Evolutionary conservation across 2,329 filamentous ascomycete genomes (phyloP).

Genomic region (Penicillium capsulatum): DNA sequence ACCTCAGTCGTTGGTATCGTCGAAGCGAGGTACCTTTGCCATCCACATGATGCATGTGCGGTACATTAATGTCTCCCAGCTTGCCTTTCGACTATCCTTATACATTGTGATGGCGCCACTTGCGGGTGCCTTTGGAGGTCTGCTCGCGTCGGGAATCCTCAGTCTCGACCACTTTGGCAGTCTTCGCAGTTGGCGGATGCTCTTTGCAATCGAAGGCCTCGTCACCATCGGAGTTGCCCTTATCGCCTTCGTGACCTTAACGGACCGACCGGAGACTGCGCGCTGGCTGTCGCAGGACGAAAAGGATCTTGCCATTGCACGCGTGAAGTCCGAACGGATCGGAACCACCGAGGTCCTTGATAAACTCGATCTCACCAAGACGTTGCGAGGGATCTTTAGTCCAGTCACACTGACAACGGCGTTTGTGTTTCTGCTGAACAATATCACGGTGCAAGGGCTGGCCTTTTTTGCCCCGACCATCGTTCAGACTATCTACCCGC

Average conservation of each 20-base stretch:
- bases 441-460: conserved; percentile 67
- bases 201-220: conserved; percentile 68
- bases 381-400: conserved; percentile 58
- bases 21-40: conserved; percentile 50
- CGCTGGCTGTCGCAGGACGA: conserved; percentile 63
- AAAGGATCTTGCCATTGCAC: conserved; percentile 61
- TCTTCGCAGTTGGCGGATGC: conserved; percentile 62
- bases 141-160: conserved; percentile 62
- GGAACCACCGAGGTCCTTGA: conserved; percentile 61
- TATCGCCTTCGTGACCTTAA: conserved; percentile 60
- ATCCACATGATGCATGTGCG: background rate
- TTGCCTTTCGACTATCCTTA: conserved; percentile 62
- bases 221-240: conserved; percentile 57
- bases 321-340: conserved; percentile 65
- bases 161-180: conserved; percentile 56
- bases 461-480: conserved; percentile 69
- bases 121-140: conserved; percentile 66
- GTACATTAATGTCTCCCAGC: conserved; percentile 12
- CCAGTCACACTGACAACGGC: conserved; percentile 57
- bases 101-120: conserved; percentile 69
- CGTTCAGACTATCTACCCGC: conserved; percentile 63
- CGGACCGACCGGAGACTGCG: conserved; percentile 65
- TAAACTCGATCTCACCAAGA: conserved; percentile 57
- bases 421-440: conserved; percentile 61
- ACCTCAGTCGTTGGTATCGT: conserved; percentile 68